Conservation (phyloP, 2,329 filamentous ascomycete species). For the Colletotrichum caudatum region DNA sequence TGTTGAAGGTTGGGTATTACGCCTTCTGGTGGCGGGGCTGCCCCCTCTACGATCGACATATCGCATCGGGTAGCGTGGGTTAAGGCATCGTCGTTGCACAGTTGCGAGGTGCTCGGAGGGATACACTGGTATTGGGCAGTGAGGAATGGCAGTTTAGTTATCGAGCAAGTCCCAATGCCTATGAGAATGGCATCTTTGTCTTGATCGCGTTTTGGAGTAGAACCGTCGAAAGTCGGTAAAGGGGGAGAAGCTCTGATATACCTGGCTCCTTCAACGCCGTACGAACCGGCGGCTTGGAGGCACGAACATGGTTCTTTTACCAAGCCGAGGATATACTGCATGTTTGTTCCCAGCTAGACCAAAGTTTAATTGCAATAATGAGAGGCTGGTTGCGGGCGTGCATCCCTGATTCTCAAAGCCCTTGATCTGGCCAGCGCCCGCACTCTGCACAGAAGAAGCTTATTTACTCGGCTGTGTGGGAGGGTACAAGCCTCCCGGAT, state of each 20-base stretch:
- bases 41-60: conserved; percentile 31
- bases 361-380: not conserved
- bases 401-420: not conserved
- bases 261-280: not conserved
- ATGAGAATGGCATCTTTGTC: not conserved
- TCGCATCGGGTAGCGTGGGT: conserved; percentile 5
- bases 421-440: not conserved
- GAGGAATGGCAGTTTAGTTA: not conserved
- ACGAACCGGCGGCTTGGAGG: not conserved
- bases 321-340: not conserved
- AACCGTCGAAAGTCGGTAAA: not conserved
- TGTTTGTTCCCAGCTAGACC: not conserved
- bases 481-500: not conserved
- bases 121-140: not conserved
- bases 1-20: conserved; percentile 45
- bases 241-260: not conserved
- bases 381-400: not conserved
- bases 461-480: not conserved
- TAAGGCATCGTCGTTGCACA: not conserved
- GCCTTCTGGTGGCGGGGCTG: conserved; percentile 46
- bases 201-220: not conserved
- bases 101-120: not conserved
- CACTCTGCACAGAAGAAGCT: not conserved
- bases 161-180: not conserved
- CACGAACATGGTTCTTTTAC: not conserved